phyloP scores from a whole-genome alignment of 1,284 basidiomycete genomes.

The Austroboletus niveus region DNA sequence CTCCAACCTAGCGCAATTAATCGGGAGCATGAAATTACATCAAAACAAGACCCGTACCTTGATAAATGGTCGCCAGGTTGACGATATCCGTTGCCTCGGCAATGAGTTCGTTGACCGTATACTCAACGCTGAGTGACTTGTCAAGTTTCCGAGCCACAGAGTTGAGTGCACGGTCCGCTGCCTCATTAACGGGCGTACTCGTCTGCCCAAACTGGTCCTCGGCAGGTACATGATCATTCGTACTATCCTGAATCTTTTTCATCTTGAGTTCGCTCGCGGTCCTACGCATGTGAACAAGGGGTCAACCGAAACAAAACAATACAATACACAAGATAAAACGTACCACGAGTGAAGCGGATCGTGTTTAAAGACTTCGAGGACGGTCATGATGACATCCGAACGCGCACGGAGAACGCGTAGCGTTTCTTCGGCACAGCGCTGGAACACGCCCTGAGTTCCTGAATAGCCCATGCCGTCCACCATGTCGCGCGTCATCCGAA shows the following conservation, averaged over 20 bases:
- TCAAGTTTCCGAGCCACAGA: conserved; percentile 82
- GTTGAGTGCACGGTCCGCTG: conserved; percentile 85
- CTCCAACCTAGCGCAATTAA: conserved; percentile 34
- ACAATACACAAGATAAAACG: conserved; percentile 16
- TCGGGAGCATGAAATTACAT: background rate
- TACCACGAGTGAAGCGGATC: conserved; percentile 94
- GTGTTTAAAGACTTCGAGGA: conserved; percentile 95
- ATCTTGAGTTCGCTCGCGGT: conserved; percentile 73
- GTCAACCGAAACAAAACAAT: background rate
- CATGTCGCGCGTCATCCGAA: conserved; percentile 91
- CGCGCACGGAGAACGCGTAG: conserved; percentile 85
- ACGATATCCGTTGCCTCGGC: conserved; percentile 80
- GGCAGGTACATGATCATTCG: conserved; percentile 37
- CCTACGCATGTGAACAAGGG: conserved; percentile 38
- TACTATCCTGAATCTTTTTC: conserved; percentile 51
- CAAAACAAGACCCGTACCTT: conserved; percentile 46
- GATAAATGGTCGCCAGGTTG: conserved; percentile 79
- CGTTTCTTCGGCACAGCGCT: conserved; percentile 93
- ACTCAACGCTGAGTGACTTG: conserved; percentile 84
- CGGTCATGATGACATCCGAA: conserved; percentile 87
- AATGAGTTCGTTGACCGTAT: conserved; percentile 91
- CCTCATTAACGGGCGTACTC: conserved; percentile 73
- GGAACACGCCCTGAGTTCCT: conserved; percentile 92
- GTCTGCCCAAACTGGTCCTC: conserved; percentile 47
- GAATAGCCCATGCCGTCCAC: conserved; percentile 92